A percentile compares a stretch with the other conserved stretches of the same genome.
Conservation (phyloP, 495 filamentous ascomycete species). For the Tuber magnatum region DNA sequence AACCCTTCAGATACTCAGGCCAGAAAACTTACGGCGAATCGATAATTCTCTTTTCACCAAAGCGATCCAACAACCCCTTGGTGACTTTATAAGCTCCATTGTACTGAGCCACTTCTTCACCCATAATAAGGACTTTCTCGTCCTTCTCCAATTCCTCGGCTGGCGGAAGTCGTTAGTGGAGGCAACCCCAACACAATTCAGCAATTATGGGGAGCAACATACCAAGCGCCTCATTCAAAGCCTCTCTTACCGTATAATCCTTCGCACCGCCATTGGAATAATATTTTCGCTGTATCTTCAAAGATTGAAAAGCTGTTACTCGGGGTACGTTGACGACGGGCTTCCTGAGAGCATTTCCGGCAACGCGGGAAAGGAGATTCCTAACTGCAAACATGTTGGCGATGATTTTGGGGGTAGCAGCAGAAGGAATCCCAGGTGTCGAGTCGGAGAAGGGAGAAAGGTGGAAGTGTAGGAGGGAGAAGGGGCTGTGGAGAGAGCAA, state of each 20-base stretch:
- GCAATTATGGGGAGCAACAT: constrained; percentile 19
- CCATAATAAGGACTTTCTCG: constrained; percentile 86
- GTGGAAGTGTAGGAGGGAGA: background rate
- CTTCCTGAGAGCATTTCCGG: constrained; percentile 21
- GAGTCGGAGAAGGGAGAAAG: background rate
- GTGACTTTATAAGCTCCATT: constrained; percentile 99
- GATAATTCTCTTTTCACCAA: constrained; percentile 94
- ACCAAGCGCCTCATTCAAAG: constrained; percentile 85
- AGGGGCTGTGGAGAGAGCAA: background rate
- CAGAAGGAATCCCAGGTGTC: background rate
- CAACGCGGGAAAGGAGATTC: constrained; percentile 25
- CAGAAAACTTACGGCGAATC: constrained; percentile 59
- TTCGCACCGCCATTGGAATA: constrained; percentile 48
- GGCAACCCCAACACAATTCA: background rate
- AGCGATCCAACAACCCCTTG: constrained; percentile 90
- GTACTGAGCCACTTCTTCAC: constrained; percentile 98
- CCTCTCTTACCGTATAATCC: constrained; percentile 94
- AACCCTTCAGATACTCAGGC: background rate
- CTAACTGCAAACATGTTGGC: background rate
- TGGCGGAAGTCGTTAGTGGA: constrained; percentile 21
- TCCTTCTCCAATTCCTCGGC: constrained; percentile 94
- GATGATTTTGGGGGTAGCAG: background rate
- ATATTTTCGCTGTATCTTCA: constrained; percentile 53
- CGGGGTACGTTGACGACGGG: constrained; percentile 41
- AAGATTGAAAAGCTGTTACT: constrained; percentile 43